Base-by-base conservation (phyloP, 352 stramenopile genomes). In the Poterioochromonas sp. region DNA sequence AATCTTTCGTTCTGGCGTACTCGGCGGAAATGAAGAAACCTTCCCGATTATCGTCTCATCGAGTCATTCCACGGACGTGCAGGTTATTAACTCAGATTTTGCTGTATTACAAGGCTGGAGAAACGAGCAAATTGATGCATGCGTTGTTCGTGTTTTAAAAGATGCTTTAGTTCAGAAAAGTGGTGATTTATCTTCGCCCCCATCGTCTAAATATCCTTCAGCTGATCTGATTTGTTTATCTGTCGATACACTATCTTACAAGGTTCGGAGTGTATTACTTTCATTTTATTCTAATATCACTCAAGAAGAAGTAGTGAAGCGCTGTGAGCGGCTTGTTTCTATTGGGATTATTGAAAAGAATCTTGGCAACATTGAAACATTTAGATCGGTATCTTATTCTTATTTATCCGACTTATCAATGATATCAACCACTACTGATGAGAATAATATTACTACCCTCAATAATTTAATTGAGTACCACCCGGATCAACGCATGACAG, bases 111-210 rank as follows among this genome's bases (percentile, higher is more conserved):
- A 71, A 29, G 32, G 39, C 5, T 71, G 62, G 62, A 41, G 62
- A 71, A 71, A 71, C 32, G 62, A 71, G 15, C 15, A 44, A 71
- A 71, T 71, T 47, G 62, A 71, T 71, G 62, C 62, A 26, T 71
- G 62, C 41, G 41, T 71, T n/a, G 62, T 71, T 12, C 62, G 62
- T 5, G 11, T 44, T 22, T 71, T 71, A 29, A 71, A 71, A 71
- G 34, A 44, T 26, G 39, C 62, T 22, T 47, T 43, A 5, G 20
- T 41, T 29, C 2, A 71, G 15, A 71, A 71, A 44, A 32, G 12
- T 22, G 62, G 62, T 35, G 62, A 71, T 43, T 58, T 58, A 26
- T n/a, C n/a, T n/a, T n/a, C n/a, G n/a, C 47, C 47, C 26, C 15
- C 47, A 58, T 58, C 47, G 47, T 26, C 26, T 26, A 15, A 26